Conservation (phyloP, 208 protist genomes). For the Trypanosoma vivax region DNA sequence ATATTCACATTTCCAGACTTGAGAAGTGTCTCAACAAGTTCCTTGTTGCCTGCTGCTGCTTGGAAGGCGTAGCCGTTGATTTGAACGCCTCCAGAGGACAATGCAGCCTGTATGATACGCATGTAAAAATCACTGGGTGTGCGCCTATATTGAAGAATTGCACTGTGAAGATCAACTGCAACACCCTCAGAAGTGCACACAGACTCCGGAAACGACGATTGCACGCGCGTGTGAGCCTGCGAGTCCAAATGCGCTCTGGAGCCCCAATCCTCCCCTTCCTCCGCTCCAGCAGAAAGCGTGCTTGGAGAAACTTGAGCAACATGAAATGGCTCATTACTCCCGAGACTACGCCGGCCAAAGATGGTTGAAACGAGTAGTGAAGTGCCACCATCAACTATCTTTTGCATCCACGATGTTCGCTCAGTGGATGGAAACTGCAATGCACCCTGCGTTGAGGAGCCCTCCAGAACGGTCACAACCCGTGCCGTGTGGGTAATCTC, state of each 20-base stretch:
- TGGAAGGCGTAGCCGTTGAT: conserved; percentile 57
- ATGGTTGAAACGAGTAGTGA: conserved; percentile 8
- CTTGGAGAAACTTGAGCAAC: conserved; percentile 1
- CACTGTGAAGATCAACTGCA: conserved; percentile 65
- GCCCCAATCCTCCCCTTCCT: conserved; percentile 3
- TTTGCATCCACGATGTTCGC: conserved; percentile 2
- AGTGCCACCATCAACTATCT: not conserved
- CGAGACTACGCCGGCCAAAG: not conserved
- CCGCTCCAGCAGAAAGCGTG: not conserved
- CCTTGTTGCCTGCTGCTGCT: conserved; percentile 39
- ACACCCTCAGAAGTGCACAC: conserved; percentile 21
- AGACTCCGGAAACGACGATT: not conserved
- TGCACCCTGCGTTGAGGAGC: conserved; percentile 1
- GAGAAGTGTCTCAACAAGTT: conserved; percentile 55
- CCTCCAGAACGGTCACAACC: conserved; percentile 20
- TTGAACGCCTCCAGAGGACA: conserved; percentile 41
- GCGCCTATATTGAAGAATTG: conserved; percentile 61
- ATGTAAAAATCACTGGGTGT: conserved; percentile 64
- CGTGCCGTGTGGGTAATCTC: conserved; percentile 30
- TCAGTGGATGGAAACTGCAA: no score
- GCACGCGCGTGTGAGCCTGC: not conserved
- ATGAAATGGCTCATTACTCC: conserved; percentile 1
- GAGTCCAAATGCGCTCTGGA: not conserved
- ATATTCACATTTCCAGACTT: conserved; percentile 54
- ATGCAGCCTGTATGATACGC: conserved; percentile 80